A percentile compares a stretch with the other conserved stretches of the same genome.
phyloP scores from a whole-genome alignment of 2,329 filamentous ascomycete genomes.

The Neonectria punicea region DNA sequence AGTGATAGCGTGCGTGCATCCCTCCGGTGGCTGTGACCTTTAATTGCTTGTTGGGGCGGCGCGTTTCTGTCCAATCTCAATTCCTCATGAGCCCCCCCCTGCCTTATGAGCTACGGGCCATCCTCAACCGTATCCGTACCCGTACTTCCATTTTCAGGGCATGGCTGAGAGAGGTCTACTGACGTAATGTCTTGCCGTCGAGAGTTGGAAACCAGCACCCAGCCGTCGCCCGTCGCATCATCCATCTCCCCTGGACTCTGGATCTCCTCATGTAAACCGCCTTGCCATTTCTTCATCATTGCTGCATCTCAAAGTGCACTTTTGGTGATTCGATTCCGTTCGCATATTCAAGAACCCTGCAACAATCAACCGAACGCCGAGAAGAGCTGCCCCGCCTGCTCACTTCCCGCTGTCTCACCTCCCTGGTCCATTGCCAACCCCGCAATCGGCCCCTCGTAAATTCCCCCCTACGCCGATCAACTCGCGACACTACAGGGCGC shows the following conservation, averaged over 20 bases:
- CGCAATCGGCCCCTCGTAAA: constrained; percentile 39
- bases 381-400: constrained; percentile 26
- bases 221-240: background rate
- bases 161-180: background rate
- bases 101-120: background rate
- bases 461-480: constrained; percentile 21
- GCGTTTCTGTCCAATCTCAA: constrained; percentile 17
- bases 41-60: constrained; percentile 20
- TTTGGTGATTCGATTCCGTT: background rate
- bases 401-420: constrained; percentile 8
- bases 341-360: background rate
- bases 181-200: constrained; percentile 20
- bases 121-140: constrained; percentile 16
- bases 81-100: background rate
- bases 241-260: background rate
- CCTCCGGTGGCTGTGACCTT: background rate
- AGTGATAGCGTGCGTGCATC: background rate
- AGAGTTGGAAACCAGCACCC: background rate
- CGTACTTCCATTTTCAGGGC: constrained; percentile 3
- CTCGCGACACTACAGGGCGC: constrained; percentile 8
- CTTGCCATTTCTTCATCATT: background rate
- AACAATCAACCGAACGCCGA: background rate
- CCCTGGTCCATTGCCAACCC: constrained; percentile 35
- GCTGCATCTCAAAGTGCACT: background rate
- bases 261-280: background rate